These are phyloP conservation scores for Lentinula detonsa DNA, from an alignment of 768 basidiomycete genomes.

Conservation along the genomic window DNA sequence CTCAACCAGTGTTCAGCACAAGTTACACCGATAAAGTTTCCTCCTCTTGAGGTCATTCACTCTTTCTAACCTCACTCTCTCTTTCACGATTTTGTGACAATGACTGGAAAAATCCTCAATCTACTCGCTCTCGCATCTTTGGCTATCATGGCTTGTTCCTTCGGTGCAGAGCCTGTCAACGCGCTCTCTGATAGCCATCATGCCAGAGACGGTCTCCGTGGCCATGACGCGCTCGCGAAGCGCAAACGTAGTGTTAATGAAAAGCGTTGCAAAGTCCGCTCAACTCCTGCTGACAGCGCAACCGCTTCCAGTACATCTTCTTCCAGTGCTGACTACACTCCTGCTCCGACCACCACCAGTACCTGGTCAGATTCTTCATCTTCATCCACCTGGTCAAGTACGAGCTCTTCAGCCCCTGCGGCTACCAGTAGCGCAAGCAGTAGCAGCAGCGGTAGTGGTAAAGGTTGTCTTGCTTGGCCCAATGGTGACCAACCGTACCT, in stretches of 20 bases:
- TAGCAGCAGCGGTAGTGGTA: constrained; percentile 10
- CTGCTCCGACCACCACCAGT: constrained; percentile 13
- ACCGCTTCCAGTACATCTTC: constrained; percentile 13
- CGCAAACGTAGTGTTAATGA: constrained; percentile 38
- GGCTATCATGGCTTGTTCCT: constrained; percentile 48
- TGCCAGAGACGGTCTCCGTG: constrained; percentile 38
- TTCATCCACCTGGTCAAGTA: background rate
- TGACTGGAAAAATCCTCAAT: constrained; percentile 45
- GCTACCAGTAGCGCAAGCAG: background rate
- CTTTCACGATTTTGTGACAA: constrained; percentile 29
- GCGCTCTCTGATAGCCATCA: constrained; percentile 46
- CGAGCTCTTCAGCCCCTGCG: constrained; percentile 14
- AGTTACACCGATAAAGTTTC: constrained; percentile 7
- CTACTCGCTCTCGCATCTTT: constrained; percentile 55
- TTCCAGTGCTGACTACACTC: constrained; percentile 8
- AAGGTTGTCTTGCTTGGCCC: constrained; percentile 62
- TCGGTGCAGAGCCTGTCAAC: constrained; percentile 37
- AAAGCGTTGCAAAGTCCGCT: constrained; percentile 55
- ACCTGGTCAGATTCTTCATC: background rate
- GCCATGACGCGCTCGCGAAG: constrained; percentile 41
- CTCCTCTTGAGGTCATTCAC: constrained; percentile 10
- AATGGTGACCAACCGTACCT: constrained; percentile 47
- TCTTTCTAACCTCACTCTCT: constrained; percentile 14
- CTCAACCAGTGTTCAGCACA: constrained; percentile 15
- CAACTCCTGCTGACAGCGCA: constrained; percentile 22